Evolutionary conservation across 164 flowering plant species (phyloP), one percentile per base, ranked within the genome.

Genomic region (Litsea cubeba): DNA sequence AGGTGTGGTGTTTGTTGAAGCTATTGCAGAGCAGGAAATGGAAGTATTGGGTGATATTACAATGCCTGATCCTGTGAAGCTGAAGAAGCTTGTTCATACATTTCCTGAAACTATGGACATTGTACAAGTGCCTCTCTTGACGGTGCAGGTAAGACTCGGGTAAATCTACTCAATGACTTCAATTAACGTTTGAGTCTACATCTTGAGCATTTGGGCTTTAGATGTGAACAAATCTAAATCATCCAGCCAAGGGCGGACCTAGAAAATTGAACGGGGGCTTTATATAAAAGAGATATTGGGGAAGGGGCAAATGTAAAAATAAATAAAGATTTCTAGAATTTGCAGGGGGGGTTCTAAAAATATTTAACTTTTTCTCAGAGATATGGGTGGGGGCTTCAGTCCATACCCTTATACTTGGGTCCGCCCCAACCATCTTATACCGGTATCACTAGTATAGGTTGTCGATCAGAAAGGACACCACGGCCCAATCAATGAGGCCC

Each of bases 1-100:
- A 57, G 80, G 78, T 11, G 83, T 70, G 12, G 54, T 49, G 0
- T 77, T 81, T 49, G 78, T 81, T 25, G 80, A 77, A 26, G 83
- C 83, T 8, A 74, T 15, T 2, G 78, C 83, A 5, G 72, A 77
- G 26, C 71, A 40, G 7, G 68, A 50, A 3, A 64, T 81, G 5
- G 76, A 72, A 2, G 74, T 12, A 12, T 15, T 81, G 35, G 83
- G 77, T 12, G 78, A 81, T 35, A 71, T 74, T 5, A 66, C 65
- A 12, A 10, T 14, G 12, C 79, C 79, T 30, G 74, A 76, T 60
- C 69, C 82, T 23, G 26, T 11, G 0, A 70, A 12, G 5, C 17
- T 73, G 14, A 74, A 62, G 28, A 73, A 76, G 71, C 76, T 79
- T 46, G 74, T 73, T 28, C 65, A 70, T 67, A 54, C 62, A 6